Evolutionary conservation across 2,329 filamentous ascomycete genomes (phyloP), one percentile per base, ranked within the genome.

Genomic region (Neoascochyta sp.): DNA sequence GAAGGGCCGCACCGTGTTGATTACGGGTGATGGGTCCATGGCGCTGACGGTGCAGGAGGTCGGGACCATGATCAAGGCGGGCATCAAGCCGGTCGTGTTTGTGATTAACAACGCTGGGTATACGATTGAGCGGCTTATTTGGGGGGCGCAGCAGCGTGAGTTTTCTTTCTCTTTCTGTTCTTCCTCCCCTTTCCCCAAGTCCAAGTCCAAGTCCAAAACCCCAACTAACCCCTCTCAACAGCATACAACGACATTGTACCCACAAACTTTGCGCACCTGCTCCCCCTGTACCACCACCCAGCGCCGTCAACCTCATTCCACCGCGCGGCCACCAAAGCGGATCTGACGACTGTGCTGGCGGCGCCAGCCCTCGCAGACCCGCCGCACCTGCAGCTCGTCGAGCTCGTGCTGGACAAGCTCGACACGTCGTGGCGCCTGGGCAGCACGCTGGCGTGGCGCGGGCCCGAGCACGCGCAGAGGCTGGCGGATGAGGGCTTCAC

Each of bases 1-100:
- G 7, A 24, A 24, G 8, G 52, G 57, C 4, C 34, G 74, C 31
- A 74, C 76, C 0, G 66, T 80, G 7, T 58, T 81, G 2, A 67
- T 78, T 38, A 78, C 78, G 18, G 78, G 78, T 4, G 78, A 81
- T 29, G 80, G 79, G 3, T 79, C 76, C 39, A 71, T 83, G 36
- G 74, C 81, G 41, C 74, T 83, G 62, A 83, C 79, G 0, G 77
- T 71, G 0, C 80, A 84, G 50, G 79, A 82, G 41, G 62, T 85
- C 3, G 73, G 74, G 8, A 80, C 76, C 2, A 81, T 83, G 45
- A 75, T 83, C 43, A 57, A 57, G 29, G 45, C 57, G 2, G 43
- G 58, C 6, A 43, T 62, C 11, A 54, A 54, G 6, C 48, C 54
- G 2, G 42, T 68, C 5, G 52, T 70, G 5, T 60, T 71, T 35